phyloP scores from a whole-genome alignment of 805 yeast species.

The Wickerhamomyces bovis region DNA sequence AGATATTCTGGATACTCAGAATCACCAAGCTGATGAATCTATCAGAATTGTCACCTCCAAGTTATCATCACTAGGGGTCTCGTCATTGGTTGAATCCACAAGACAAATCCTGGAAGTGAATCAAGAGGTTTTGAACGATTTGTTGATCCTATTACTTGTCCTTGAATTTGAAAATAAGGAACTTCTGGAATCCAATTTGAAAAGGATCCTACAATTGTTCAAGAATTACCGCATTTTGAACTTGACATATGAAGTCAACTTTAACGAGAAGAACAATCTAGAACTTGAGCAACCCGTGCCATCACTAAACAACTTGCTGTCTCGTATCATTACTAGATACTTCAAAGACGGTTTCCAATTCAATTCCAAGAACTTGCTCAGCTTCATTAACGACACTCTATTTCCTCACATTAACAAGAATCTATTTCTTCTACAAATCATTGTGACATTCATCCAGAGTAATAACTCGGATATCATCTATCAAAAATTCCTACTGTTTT shows the following conservation, averaged over 20 bases:
- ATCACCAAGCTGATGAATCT: conserved; percentile 1
- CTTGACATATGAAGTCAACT: conserved; percentile 11
- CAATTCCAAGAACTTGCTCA: conserved; percentile 5
- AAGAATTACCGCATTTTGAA: conserved; percentile 16
- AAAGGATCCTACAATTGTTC: conserved; percentile 13
- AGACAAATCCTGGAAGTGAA: conserved; percentile 26
- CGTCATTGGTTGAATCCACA: conserved; percentile 23
- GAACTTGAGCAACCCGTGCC: conserved; percentile 18
- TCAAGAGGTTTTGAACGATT: conserved; percentile 26
- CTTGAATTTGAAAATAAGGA: conserved; percentile 31
- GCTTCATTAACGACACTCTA: conserved; percentile 10
- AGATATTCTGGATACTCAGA: conserved; percentile 28
- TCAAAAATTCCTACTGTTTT: conserved; percentile 13
- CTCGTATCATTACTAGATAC: conserved; percentile 5
- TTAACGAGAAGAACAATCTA: conserved; percentile 8
- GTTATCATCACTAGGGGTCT: conserved; percentile 18
- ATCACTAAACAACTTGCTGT: conserved; percentile 8
- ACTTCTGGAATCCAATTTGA: conserved; percentile 11
- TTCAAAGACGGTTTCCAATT: conserved; percentile 14
- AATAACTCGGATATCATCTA: conserved; percentile 10
- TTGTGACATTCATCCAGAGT: conserved; percentile 9
- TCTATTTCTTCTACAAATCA: conserved; percentile 11
- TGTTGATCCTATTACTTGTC: conserved; percentile 30
- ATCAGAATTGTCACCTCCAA: conserved; percentile 12
- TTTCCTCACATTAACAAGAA: conserved; percentile 16